Base-by-base conservation (phyloP, 163 green algal species). In the Smithsoniella earleae region DNA sequence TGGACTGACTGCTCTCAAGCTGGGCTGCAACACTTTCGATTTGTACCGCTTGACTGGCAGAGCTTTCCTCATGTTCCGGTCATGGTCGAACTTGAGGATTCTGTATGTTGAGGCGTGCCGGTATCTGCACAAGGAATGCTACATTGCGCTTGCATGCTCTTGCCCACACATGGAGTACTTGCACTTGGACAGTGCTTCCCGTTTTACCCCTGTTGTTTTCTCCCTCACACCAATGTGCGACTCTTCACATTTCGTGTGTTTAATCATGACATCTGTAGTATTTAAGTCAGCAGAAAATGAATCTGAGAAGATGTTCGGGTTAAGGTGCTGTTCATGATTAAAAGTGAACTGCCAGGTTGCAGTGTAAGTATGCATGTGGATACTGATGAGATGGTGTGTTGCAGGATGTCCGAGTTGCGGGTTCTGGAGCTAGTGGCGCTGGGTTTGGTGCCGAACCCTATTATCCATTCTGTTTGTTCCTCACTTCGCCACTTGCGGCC, bases 401-500 rank as follows among this genome's bases (percentile, higher is more conserved):
- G 58, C 58, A 69, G 58, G 58, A 43, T 69, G 58, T 34, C 58
- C 5, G 58, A 1, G 58, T 31, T 69, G 20, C 31, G 58, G 27
- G 58, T 69, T 30, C 58, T 69, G 58, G 58, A 69, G 58, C 58
- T 69, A 33, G 58, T 69, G 25, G 58, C 22, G 6, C 20, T 69
- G 25, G 25, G 5, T 30, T 31, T 43, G 18, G 58, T 69, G 58
- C 58, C 58, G 25, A 33, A 34, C 25, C 30, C 58, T n/a, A 5
- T 4, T 6, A 36, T 69, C 16, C 1, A n/a, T 16, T 8, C 10
- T 16, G 27, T 40, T 5, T 69, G 58, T 34, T 8, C 25, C 30
- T 16, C 22, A 16, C 58, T 69, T 30, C 58, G 30, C 0, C 16
- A 16, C 16, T 31, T 69, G n/a, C 58, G 25, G 1, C 58, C 58